phyloP scores from a whole-genome alignment of 78 protist species.

The Abeoforma whisleri region DNA sequence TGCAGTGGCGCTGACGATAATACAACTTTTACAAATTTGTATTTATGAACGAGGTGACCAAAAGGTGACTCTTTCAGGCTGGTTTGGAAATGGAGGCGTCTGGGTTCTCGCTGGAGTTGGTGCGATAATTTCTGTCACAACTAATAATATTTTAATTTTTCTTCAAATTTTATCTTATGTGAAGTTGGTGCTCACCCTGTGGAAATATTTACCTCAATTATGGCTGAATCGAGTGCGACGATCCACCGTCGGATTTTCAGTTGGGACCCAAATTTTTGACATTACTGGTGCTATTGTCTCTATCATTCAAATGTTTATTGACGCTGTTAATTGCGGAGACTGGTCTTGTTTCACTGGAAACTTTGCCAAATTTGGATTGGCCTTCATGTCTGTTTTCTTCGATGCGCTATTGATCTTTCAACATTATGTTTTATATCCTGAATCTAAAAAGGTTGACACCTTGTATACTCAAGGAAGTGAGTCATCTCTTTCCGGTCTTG shows the following conservation, averaged over 20 bases:
- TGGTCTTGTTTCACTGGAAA: constrained; percentile 27
- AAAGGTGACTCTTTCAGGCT: neutral
- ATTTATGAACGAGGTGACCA: neutral
- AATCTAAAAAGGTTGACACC: too few relatives aligned
- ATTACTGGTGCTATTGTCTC: constrained; percentile 24
- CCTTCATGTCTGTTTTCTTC: constrained; percentile 18
- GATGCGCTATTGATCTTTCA: constrained; percentile 11
- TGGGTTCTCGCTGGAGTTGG: constrained; percentile 4
- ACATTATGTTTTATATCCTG: constrained; percentile 15
- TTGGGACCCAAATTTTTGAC: constrained; percentile 33
- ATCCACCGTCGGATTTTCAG: constrained; percentile 29
- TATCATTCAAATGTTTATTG: constrained; percentile 29
- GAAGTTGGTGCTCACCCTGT: constrained; percentile 19
- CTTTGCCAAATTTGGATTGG: constrained; percentile 28
- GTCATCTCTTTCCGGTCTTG: too few relatives aligned
- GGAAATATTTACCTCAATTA: constrained; percentile 16
- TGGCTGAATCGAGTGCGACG: neutral
- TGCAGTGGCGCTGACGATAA: neutral
- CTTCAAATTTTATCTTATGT: constrained; percentile 1
- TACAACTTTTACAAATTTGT: neutral
- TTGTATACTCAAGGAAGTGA: too few relatives aligned
- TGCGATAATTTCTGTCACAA: neutral
- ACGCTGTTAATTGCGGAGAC: constrained; percentile 17
- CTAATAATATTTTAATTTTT: neutral
- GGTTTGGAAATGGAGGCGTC: neutral